These are phyloP conservation scores for Colletotrichum scovillei DNA, from an alignment of 2,329 filamentous ascomycete species.

Conservation along the genomic window DNA sequence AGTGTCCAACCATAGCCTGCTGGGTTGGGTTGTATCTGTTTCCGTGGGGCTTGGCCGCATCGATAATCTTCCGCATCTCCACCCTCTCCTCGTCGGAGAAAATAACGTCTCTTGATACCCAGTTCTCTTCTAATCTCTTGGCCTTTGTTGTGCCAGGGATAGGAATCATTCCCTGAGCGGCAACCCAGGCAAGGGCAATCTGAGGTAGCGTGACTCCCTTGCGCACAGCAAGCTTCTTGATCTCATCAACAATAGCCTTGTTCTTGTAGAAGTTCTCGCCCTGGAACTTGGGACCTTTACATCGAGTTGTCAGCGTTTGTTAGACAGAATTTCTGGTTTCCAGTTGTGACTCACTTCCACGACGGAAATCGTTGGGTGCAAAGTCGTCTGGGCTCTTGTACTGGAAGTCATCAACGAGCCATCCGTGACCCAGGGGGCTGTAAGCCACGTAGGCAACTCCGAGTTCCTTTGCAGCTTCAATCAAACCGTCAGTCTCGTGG, in stretches of 20 bases:
- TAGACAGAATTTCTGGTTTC: not conserved
- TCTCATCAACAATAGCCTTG: constrained; percentile 51
- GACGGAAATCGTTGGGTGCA: constrained; percentile 52
- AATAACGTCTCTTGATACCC: constrained; percentile 48
- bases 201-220: constrained; percentile 49
- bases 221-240: constrained; percentile 50
- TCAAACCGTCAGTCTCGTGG: constrained; percentile 45
- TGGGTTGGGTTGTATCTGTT: constrained; percentile 43
- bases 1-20: constrained; percentile 35
- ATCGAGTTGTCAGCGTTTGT: constrained; percentile 38
- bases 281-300: constrained; percentile 48
- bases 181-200: constrained; percentile 53
- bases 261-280: constrained; percentile 59
- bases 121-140: constrained; percentile 52
- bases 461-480: constrained; percentile 53
- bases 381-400: constrained; percentile 59
- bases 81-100: constrained; percentile 49
- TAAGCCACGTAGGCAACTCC: constrained; percentile 57
- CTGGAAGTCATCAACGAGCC: constrained; percentile 56
- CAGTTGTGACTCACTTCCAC: constrained; percentile 43
- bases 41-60: constrained; percentile 49
- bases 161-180: constrained; percentile 53
- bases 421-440: constrained; percentile 58
- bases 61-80: constrained; percentile 52
- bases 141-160: constrained; percentile 59